Evolutionary conservation across 805 yeast species (phyloP), one percentile per base, ranked within the genome.

Genomic region (Metschnikowia borealis): DNA sequence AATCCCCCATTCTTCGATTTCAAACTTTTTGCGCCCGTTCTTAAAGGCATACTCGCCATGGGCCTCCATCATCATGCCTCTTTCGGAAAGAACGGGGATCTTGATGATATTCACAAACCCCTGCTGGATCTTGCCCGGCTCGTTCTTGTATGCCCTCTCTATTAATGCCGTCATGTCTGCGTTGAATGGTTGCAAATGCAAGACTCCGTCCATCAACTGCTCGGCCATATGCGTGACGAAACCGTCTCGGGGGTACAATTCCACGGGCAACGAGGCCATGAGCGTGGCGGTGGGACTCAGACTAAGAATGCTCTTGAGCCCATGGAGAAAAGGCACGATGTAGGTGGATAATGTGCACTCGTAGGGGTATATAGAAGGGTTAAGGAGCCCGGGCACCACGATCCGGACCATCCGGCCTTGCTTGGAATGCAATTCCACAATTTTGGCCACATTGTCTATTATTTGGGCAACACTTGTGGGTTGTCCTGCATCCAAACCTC

Each of bases 1-100:
- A 46, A 94, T 94, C n/a, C 96, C 89, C 96, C 97, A 94, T 61
- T 84, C 89, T 57, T 88, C 92, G 47, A 94, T 85, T 61, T 88
- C 96, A 63, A 92, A 89, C 59, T 79, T 83, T 65, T 83, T 82
- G 54, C 87, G 79, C 13, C 96, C 92, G 56, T 89, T 88, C 62
- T 84, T 84, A 70, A 91, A 92, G 5, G 96, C 89, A 65, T 80
- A 85, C 67, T 91, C 97, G 52, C 87, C 84, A 51, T 75, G 74
- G 50, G 82, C 79, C 1, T 82, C 78, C 55, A 81, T 80, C 96
- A 90, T 91, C 58, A 81, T 74, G 0, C 99, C 98, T 20, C 83
- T 65, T 44, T 84, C 90, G 49, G 89, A 81, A 34, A 89, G 68
- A 1, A 80, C 74, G 0, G 96, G 94, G 7, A 91, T 61, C 59